Base-by-base conservation (phyloP, 2,329 filamentous ascomycete genomes). In the Fusarium torreyae region DNA sequence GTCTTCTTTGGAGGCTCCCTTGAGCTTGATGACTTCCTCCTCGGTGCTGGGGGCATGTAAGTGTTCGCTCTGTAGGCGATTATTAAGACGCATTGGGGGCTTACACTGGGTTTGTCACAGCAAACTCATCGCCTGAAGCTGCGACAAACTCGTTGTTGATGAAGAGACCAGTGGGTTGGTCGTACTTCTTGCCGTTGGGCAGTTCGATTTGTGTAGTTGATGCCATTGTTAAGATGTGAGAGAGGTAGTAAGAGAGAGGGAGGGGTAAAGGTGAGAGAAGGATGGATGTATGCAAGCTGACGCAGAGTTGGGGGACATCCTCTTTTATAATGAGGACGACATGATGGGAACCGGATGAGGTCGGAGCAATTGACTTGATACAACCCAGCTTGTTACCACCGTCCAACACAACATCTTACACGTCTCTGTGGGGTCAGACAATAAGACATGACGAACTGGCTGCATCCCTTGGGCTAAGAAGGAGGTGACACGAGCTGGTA, bases 121-220 rank as follows among this genome's bases (percentile, higher is more conserved):
- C 33, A 31, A 74, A 74, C n/a, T 74, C 63, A 17, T 71, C 63
- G 15, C 72, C 72, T 24, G 65, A 63, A 24, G 62, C 72, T 40
- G 66, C 31, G 18, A 76, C 65, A 38, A 74, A 75, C 34, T 74
- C 60, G 15, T 76, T 76, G 42, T 74, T 70, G 42, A 76, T 76
- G 53, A 76, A 76, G 17, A 76, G 65, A 31, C 74, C 74, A 1
- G 70, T 74, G 1, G 75, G 75, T 28, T 76, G 74, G 83, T 91
- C 75, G 69, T 77, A 79, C 33, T 66, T 74, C 6, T 71, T 66
- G 52, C 75, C 75, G 14, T 77, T 77, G 38, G 75, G 74, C 56
- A 74, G 48, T 7, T 68, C 58, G 26, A 74, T 68, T 34, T 64
- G 45, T 5, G 63, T 63, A 33, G 68, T 49, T 26, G 70, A 72